phyloP scores from a whole-genome alignment of 352 stramenopile genomes.

The Pythium monospermum region DNA sequence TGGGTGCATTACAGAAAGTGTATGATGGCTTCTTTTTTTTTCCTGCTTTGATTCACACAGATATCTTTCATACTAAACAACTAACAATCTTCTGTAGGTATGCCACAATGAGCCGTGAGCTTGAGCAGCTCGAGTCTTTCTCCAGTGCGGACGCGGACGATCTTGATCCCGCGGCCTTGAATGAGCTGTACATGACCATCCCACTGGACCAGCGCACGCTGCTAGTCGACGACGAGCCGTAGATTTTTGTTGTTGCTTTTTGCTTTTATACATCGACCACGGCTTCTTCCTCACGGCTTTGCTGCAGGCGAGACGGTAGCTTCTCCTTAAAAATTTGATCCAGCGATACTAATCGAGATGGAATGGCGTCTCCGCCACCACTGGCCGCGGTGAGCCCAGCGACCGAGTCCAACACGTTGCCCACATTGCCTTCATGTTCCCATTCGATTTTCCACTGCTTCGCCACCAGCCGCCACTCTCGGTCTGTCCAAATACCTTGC shows the following conservation, averaged over 20 bases:
- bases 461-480: conserved; percentile 21
- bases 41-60: no score
- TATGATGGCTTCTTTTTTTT: conserved; percentile 5
- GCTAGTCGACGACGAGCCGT: not conserved
- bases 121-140: conserved; percentile 34
- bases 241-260: not conserved
- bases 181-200: conserved; percentile 48
- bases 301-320: conserved; percentile 53
- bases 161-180: conserved; percentile 29
- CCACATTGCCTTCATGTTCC: conserved; percentile 27
- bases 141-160: conserved; percentile 19
- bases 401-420: conserved; percentile 23
- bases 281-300: conserved; percentile 64
- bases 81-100: no score
- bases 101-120: conserved; percentile 31
- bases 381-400: conserved; percentile 23
- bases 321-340: conserved; percentile 78
- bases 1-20: conserved; percentile 13
- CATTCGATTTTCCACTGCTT: conserved; percentile 27
- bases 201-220: conserved; percentile 30
- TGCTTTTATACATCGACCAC: conserved; percentile 68
- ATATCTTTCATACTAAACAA: no score
- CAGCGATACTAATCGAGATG: conserved; percentile 33
- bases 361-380: no score
- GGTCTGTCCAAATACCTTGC: conserved; percentile 19